Base-by-base conservation (phyloP, 2,329 filamentous ascomycete genomes). In the Epichloe uncinata region DNA sequence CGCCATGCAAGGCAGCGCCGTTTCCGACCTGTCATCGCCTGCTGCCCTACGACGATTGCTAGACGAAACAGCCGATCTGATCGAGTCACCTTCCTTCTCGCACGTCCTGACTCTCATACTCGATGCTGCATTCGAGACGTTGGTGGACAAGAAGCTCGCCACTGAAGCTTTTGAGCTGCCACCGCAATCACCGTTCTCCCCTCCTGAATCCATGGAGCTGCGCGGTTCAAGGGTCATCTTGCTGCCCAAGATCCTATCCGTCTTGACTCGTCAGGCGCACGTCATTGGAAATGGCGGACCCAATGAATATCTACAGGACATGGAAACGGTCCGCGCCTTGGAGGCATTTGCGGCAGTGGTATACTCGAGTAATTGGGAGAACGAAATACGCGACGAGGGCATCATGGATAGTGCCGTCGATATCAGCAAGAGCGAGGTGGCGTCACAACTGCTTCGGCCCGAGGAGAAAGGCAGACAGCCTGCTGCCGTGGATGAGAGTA, bases 21-120 rank as follows among this genome's bases (percentile, higher is more conserved):
- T 70, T 2, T 59, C 69, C n/a, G 57, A 67, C 12, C 65, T 72
- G 34, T 73, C 77, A 33, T 73, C 76, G n/a, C 64, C 74, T 11
- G 64, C 69, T 6, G 78, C 82, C 1, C 78, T 98, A 50, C 82
- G 91, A 50, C 84, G 86, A 51, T 78, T 98, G 18, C 78, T 98
- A 1, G 91, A 98, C 63, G 93, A 98, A 71, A 97, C 93, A 2
- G 87, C 91, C 38, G 93, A 98, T 63, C 78, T 98, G 22, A 84
- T 97, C 61, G 93, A 98, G 62, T 96, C 93, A 1, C 93, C 93
- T 0, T 79, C 87, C 36, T 97, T 97, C 67, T 79, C 83, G 0
- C 84, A 89, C 60, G 89, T 98, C 36, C 76, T 96, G 42, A 87
- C 85, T 2, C 81, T 87, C 51, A 77, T 96, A 50, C 84, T 97